Base-by-base conservation (phyloP, 192 early-diverging fungal genomes). In the Gigaspora rosea region DNA sequence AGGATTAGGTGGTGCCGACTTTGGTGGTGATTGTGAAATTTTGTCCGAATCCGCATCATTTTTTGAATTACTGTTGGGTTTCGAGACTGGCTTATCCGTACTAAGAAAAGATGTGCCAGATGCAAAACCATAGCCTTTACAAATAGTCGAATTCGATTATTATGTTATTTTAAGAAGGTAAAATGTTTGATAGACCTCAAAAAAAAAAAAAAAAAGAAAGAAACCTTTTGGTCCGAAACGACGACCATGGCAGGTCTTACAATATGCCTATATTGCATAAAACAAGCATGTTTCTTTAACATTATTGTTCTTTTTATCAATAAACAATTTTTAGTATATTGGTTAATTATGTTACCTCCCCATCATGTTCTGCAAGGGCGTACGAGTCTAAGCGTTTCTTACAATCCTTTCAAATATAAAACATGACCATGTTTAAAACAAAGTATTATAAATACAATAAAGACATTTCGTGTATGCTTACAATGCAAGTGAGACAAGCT, bases 201-300 rank as follows among this genome's bases (percentile, higher is more conserved):
- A 74, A 62, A 46, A 49, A 8, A 41, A 74, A 62, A 46, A 49
- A 36, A 13, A 16, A n/a, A 16, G 11, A 20, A n/a, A 27, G 10
- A 78, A 86, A 80, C 88, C 88, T 46, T 87, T 89, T 6, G 88
- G 86, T 51, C 86, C 88, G 79, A 82, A 89, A 72, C 81, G 83
- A 71, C 87, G 86, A 64, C 78, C 81, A 71, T 89, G 84, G 69
- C 88, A 89, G 2, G 76, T 78, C 73, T 83, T 89, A 63, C 88
- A 89, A 78, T 85, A 89, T 13, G 86, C 86, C 88, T 89, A 71
- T 49, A 46, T 65, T 56, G 15, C 20, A 10, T 63, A 35, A 61
- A 18, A 32, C 7, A 41, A n/a, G 52, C 13, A 68, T 66, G 13
- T 27, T 22, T 61, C 10, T 61, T 61, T 54, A 48, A 33, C 35